Evolutionary conservation across 352 stramenopile species (phyloP).

Genomic region (Globisporangium recalcitrans): DNA sequence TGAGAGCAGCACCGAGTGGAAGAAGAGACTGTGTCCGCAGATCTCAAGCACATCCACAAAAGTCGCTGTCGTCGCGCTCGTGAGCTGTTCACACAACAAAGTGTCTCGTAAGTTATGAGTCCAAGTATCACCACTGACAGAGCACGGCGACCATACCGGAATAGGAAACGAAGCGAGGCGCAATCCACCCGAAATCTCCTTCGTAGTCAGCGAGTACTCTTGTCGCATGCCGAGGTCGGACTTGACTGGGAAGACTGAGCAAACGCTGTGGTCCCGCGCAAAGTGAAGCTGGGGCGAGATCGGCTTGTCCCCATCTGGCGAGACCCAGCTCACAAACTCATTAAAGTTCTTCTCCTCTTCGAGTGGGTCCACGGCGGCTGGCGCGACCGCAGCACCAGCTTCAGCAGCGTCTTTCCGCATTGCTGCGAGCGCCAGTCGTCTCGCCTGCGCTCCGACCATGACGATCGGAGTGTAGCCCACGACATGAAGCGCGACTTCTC

Average conservation of each 20-base stretch:
- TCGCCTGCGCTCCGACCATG: constrained; percentile 72
- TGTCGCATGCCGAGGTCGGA: constrained; percentile 60
- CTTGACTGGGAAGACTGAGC: constrained; percentile 51
- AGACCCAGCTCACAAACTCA: constrained; percentile 79
- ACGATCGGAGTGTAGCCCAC: constrained; percentile 70
- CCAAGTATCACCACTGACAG: not conserved
- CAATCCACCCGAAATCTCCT: constrained; percentile 80
- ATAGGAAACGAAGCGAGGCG: constrained; percentile 79
- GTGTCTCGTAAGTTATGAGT: not conserved
- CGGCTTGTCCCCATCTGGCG: constrained; percentile 50
- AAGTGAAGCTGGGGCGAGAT: constrained; percentile 76
- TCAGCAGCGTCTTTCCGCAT: constrained; percentile 41
- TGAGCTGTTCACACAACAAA: constrained; percentile 26
- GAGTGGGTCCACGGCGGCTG: constrained; percentile 27
- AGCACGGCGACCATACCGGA: constrained; percentile 37
- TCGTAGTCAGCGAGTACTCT: constrained; percentile 78
- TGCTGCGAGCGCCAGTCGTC: constrained; percentile 63
- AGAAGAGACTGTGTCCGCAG: constrained; percentile 81
- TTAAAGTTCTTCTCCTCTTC: constrained; percentile 83
- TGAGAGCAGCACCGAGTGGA: constrained; percentile 75
- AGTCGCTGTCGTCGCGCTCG: constrained; percentile 54
- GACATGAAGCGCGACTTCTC: constrained; percentile 71
- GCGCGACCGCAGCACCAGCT: constrained; percentile 16
- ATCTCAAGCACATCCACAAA: constrained; percentile 71
- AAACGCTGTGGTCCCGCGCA: constrained; percentile 65